A percentile compares a stretch with the other conserved stretches of the same genome.
Conservation (phyloP, 805 yeast species). For the Ascoidea tarda region DNA sequence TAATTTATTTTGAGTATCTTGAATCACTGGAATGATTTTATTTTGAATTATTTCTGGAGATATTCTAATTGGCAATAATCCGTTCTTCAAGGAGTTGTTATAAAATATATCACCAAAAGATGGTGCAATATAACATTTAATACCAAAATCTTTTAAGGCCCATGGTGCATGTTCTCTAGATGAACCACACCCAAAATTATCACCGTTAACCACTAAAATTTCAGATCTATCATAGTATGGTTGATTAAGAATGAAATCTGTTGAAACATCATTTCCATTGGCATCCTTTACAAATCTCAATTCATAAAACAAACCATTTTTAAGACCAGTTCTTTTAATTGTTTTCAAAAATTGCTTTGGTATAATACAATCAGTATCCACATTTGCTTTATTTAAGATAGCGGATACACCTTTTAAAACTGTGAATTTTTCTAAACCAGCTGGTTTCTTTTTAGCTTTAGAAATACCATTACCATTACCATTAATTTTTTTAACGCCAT, state of each 20-base stretch:
- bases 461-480: constrained; percentile 18
- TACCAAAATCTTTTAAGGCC: constrained; percentile 97
- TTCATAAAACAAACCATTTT: constrained; percentile 82
- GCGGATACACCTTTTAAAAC: constrained; percentile 81
- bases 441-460: constrained; percentile 12
- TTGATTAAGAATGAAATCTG: constrained; percentile 85
- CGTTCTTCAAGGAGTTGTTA: constrained; percentile 95
- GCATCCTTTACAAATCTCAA: constrained; percentile 60
- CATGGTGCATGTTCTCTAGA: constrained; percentile 99
- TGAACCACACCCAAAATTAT: constrained; percentile 97
- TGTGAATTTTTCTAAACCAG: constrained; percentile 63
- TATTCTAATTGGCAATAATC: constrained; percentile 85
- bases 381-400: constrained; percentile 87
- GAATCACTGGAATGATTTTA: constrained; percentile 72
- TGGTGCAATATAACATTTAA: constrained; percentile 91
- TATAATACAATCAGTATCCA: constrained; percentile 96
- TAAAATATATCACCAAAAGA: constrained; percentile 97
- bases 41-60: constrained; percentile 59
- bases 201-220: constrained; percentile 85
- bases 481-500: constrained; percentile 17
- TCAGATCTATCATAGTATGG: constrained; percentile 71
- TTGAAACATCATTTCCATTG: constrained; percentile 59
- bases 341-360: constrained; percentile 98
- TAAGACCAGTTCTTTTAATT: constrained; percentile 91
- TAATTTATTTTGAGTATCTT: constrained; percentile 46